phyloP scores from a whole-genome alignment of 257 asterid genomes.

The Fraxinus quadrangulata region DNA sequence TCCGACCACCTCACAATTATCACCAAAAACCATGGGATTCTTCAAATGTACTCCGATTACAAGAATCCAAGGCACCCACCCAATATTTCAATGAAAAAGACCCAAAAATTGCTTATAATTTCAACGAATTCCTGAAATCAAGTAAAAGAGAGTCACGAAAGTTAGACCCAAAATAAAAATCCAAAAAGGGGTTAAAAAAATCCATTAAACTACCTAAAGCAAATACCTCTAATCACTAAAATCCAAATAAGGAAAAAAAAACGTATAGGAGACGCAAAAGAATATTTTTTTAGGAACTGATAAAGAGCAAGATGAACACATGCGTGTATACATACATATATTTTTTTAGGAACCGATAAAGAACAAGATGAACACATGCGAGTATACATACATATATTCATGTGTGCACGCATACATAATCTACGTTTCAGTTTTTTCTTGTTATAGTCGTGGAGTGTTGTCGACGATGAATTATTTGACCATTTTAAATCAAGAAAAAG shows the following conservation, averaged over 20 bases:
- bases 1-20: background rate
- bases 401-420: background rate
- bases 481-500: background rate
- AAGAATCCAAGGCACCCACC: background rate
- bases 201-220: background rate
- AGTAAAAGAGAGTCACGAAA: background rate
- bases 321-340: background rate
- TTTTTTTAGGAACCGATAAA: background rate
- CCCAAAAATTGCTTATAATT: background rate
- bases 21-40: background rate
- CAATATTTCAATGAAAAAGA: background rate
- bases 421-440: background rate
- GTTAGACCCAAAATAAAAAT: background rate
- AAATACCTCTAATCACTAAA: background rate
- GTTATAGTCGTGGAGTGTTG: background rate
- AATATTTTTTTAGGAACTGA: background rate
- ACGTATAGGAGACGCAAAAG: background rate
- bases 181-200: background rate
- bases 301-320: background rate
- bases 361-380: background rate
- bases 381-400: background rate
- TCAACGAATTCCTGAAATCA: slow-evolving; percentile 5
- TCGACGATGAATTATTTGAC: background rate
- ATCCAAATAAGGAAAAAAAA: background rate
- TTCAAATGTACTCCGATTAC: background rate